These are phyloP conservation scores for Boletus sp. DNA, from an alignment of 1,284 basidiomycete species.

Conservation along the genomic window DNA sequence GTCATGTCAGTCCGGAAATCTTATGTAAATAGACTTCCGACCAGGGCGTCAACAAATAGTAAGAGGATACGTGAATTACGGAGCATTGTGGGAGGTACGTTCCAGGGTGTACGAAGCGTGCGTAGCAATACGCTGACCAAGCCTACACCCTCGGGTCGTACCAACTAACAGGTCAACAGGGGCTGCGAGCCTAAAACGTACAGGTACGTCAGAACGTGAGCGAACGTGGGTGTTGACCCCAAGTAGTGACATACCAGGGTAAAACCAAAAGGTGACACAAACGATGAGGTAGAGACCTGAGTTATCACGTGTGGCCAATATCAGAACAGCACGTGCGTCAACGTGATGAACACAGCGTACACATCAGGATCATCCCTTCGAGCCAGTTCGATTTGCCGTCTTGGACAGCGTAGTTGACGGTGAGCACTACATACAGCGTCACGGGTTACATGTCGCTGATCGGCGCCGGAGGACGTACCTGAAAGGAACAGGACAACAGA, in stretches of 20 bases:
- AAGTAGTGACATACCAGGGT: conserved; percentile 42
- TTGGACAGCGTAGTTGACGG: conserved; percentile 75
- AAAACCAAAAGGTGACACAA: conserved; percentile 38
- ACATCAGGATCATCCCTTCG: conserved; percentile 71
- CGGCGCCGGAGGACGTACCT: conserved; percentile 22
- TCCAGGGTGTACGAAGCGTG: neutral
- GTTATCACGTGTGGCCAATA: conserved; percentile 2
- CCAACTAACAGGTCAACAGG: conserved; percentile 5
- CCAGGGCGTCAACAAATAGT: neutral
- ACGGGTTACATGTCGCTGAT: neutral
- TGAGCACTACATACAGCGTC: conserved; percentile 45
- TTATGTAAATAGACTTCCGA: neutral
- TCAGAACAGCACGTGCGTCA: neutral
- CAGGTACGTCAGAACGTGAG: conserved; percentile 8
- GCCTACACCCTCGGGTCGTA: neutral
- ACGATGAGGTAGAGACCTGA: conserved; percentile 42
- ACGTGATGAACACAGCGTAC: conserved; percentile 32
- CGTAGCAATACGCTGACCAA: neutral
- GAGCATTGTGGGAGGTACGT: neutral
- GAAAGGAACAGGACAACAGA: conserved; percentile 58
- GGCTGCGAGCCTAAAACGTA: conserved; percentile 5
- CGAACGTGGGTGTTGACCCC: neutral
- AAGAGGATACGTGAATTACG: neutral
- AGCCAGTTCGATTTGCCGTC: conserved; percentile 86
- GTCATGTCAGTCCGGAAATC: neutral